Conservation (phyloP, 164 flowering plant species). For the Vitis rupestris region DNA sequence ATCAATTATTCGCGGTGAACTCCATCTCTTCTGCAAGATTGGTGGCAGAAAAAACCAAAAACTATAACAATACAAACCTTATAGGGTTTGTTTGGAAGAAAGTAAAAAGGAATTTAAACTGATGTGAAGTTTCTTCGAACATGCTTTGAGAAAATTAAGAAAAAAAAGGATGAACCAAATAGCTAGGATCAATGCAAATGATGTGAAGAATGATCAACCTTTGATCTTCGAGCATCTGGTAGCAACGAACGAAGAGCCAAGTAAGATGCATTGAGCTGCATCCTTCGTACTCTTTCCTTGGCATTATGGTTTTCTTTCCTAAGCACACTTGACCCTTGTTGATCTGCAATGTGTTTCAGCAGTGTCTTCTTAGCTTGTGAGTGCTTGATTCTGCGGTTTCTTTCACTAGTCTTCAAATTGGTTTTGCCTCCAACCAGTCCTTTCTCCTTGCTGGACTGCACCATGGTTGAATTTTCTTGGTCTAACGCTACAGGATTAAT, state of each 20-base stretch:
- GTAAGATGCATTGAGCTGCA: conserved; percentile 36
- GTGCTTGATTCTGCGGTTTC: background rate
- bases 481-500: no score
- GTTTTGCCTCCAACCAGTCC: background rate
- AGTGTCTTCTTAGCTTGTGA: background rate
- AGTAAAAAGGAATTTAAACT: no score
- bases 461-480: no score
- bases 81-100: no score
- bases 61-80: no score
- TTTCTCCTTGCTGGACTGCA: background rate
- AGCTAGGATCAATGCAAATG: background rate
- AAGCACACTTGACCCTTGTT: conserved; percentile 1
- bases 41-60: no score
- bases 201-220: conserved; percentile 17
- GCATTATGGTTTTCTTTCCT: conserved; percentile 42
- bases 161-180: no score
- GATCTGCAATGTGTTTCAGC: background rate
- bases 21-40: conserved; percentile 34
- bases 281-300: conserved; percentile 39
- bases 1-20: conserved; percentile 29
- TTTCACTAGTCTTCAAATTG: background rate
- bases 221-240: conserved; percentile 31
- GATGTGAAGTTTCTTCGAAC: no score
- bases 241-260: conserved; percentile 31
- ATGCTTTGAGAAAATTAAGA: no score